A percentile compares a stretch with the other conserved stretches of the same genome.
phyloP scores from a whole-genome alignment of 1,284 basidiomycete genomes.

The Chondrostereum purpureum region DNA sequence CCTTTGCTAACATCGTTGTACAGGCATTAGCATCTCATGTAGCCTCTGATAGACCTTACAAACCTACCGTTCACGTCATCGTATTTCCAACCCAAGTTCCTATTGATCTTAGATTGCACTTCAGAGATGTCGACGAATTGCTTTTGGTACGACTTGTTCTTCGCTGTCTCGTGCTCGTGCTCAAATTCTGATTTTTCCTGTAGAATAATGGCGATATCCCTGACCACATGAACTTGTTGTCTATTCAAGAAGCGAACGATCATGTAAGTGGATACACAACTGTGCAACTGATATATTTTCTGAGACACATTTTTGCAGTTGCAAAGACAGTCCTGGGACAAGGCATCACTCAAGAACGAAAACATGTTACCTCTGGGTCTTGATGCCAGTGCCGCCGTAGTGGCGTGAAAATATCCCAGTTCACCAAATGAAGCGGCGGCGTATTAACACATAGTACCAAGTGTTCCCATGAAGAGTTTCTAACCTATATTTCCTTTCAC shows the following conservation, averaged over 20 bases:
- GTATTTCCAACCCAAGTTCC: slow-evolving; percentile 68
- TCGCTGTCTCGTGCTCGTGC: neutral
- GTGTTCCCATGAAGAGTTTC: no score
- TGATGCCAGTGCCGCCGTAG: slow-evolving; percentile 2
- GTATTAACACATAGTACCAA: no score
- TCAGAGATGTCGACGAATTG: slow-evolving; percentile 61
- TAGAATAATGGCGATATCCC: slow-evolving; percentile 58
- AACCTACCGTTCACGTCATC: slow-evolving; percentile 63
- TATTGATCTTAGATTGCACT: slow-evolving; percentile 54
- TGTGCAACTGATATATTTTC: neutral
- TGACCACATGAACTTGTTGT: slow-evolving; percentile 75
- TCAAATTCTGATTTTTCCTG: slow-evolving; percentile 7
- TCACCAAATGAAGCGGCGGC: no score
- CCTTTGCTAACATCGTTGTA: slow-evolving; percentile 4
- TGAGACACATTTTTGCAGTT: no score
- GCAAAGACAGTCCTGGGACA: slow-evolving; percentile 21
- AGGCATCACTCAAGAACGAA: slow-evolving; percentile 12
- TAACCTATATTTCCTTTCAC: no score
- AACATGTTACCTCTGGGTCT: slow-evolving; percentile 12
- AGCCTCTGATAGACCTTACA: slow-evolving; percentile 51
- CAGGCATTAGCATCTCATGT: slow-evolving; percentile 50
- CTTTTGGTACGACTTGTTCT: no score
- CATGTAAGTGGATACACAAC: slow-evolving; percentile 39
- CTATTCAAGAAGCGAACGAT: slow-evolving; percentile 43
- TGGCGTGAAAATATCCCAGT: neutral